Evolutionary conservation across 2,329 filamentous ascomycete species (phyloP), one percentile per base, ranked within the genome.

Genomic region (Cucurbitaria berberidis): DNA sequence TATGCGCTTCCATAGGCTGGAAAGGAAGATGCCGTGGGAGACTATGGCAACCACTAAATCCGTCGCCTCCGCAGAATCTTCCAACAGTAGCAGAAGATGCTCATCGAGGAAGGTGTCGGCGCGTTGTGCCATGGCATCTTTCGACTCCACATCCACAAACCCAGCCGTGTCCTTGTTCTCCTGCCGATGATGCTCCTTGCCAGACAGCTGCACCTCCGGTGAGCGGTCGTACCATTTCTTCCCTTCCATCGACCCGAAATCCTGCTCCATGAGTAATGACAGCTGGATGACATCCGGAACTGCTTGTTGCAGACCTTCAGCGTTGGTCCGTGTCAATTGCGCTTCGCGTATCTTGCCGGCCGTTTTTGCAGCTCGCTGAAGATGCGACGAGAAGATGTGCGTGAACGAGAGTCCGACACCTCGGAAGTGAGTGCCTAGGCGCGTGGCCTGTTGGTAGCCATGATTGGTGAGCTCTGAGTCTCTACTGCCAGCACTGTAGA

Each of bases 381-480:
- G 82, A 63, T 92, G 86, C 6, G 92, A 96, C 1, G 90, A 84
- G 73, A 91, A 95, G 55, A 96, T 77, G 56, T 87, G 82, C n/a
- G 79, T 82, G 61, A 90, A 89, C 3, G 82, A 80, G 9, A 92
- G 82, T 2, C 83, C 84, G 0, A 83, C 83, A 1, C 84, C 81
- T 1, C 84, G 84, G 62, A 96, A 83, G 65, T 89, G 81, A 15
- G 81, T 72, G 24, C 85, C 91, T 1, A 96, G 81, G 26, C 86
- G 84, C 39, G 82, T 84, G n/a, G 89, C 86, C 74, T 96, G 92
- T 43, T 93, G 81, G 45, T 89, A 83, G 50, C 92, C 92, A 76
- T 96, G 90, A 59, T 86, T 87, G 21, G 92, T 96, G 64, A 96
- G 80, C 35, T 85, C 79, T 1, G 91, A 93, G 76, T 96, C 90